Percentiles rank a stretch among this genome's conserved stretches.
Conservation (phyloP, 108 stramenopile genomes). For the Cyclotella atomus region DNA sequence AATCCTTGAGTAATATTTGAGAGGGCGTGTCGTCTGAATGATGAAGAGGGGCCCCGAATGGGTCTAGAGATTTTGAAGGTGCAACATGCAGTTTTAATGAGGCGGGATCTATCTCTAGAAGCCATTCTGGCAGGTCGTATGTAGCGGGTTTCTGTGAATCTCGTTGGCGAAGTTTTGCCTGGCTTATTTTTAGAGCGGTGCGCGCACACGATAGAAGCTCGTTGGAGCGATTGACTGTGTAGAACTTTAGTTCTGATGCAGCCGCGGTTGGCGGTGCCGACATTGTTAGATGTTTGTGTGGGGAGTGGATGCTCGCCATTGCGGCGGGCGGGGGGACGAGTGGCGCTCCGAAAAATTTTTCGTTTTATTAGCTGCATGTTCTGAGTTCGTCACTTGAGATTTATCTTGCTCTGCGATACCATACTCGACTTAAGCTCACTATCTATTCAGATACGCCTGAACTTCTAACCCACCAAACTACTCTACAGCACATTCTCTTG, state of each 20-base stretch:
- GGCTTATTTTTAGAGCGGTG: conserved; percentile 72
- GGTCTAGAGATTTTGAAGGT: conserved; percentile 1
- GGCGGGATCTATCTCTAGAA: conserved; percentile 30
- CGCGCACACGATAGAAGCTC: conserved; percentile 83
- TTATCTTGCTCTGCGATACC: too few species aligned
- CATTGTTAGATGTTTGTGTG: not conserved
- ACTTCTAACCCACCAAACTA: too few species aligned
- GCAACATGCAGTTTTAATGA: conserved; percentile 33
- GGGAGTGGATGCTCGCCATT: conserved; percentile 2
- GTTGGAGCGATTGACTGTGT: conserved; percentile 69
- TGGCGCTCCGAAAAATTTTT: too few species aligned
- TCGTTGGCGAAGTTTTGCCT: conserved; percentile 44
- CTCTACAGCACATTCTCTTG: too few species aligned
- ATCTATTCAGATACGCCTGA: too few species aligned
- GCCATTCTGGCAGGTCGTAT: conserved; percentile 38
- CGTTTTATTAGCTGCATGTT: too few species aligned
- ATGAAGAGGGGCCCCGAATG: not conserved
- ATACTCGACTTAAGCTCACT: too few species aligned
- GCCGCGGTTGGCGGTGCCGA: not conserved
- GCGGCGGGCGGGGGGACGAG: not conserved
- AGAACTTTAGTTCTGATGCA: conserved; percentile 21
- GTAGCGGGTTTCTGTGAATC: not conserved
- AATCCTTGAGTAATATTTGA: conserved; percentile 52
- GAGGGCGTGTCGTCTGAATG: conserved; percentile 1
- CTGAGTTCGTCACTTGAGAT: too few species aligned